Evolutionary conservation across 805 yeast genomes (phyloP), one percentile per base, ranked within the genome.

Genomic region (Metschnikowia amazonensis): DNA sequence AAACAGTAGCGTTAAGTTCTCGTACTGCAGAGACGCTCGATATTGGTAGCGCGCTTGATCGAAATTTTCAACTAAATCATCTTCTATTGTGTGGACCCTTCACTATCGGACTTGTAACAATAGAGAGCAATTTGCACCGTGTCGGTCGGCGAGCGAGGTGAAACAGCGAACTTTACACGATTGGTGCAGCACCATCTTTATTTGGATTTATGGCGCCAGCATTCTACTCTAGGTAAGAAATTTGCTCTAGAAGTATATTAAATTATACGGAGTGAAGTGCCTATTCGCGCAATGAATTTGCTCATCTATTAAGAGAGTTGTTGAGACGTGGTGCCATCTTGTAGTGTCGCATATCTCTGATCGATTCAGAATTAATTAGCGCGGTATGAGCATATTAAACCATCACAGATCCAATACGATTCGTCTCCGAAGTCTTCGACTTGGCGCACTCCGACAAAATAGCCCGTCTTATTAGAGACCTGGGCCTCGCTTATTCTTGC

Each of bases 1-100:
- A 37, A 27, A 7, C 20, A 37, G 41, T 28, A 37, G 24, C 24
- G 6, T 17, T 18, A 37, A 27, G n/a, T 28, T 37, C 41, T 37
- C 32, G n/a, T 28, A 37, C 41, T 37, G 41, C 33, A 37, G 24
- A 8, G 1, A 18, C 18, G 20, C 28, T 21, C 36, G 16, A 13
- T 11, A 21, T 11, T 20, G 27, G n/a, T 21, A 13, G 36, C 25
- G 36, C 36, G 36, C 36, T n/a, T 5, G 24, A n/a, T 7, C 17
- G 17, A 20, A 21, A 4, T 13, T 34, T 21, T 18, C 17, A 34
- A n/a, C 7, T 5, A 11, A 16, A 10, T 1, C 17, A 23, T 23
- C 29, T 23, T 17, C 23, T 13, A 17, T 36, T 27, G 31, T 17
- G n/a, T 13, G 16, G 21, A 36, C 2, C 16, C 30, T 24, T 14